These are phyloP conservation scores for Euphorbia corollata DNA, from an alignment of 441 rosid genomes.

Conservation along the genomic window DNA sequence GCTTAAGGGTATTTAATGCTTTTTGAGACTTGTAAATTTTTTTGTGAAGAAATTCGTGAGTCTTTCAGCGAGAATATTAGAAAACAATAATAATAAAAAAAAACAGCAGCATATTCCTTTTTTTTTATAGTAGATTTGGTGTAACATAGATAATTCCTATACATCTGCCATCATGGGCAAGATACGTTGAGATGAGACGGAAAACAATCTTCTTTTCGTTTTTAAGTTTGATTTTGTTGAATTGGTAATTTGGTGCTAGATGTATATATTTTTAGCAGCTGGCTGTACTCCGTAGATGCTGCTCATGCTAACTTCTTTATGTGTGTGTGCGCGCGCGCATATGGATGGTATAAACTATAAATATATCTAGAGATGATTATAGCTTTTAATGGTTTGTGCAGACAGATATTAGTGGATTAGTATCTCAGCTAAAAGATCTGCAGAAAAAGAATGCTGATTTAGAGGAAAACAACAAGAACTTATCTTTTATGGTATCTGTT, in stretches of 20 bases:
- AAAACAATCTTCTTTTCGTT: background rate
- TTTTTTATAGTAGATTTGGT: background rate
- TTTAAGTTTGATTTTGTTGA: background rate
- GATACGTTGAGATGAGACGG: background rate
- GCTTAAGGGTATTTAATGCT: background rate
- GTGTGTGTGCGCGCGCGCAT: background rate
- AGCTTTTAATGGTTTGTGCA: constrained; percentile 26
- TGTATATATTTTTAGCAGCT: too few relatives aligned
- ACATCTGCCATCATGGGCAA: background rate
- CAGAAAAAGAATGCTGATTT: constrained; percentile 63
- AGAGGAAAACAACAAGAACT: constrained; percentile 54
- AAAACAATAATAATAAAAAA: background rate
- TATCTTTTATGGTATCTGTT: constrained; percentile 46
- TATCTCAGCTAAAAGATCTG: constrained; percentile 69
- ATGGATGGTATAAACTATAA: background rate
- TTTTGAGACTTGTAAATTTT: background rate
- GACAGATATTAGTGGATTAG: constrained; percentile 80
- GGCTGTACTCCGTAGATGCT: too few relatives aligned
- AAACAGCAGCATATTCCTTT: background rate
- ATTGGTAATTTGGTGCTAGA: background rate
- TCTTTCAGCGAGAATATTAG: background rate
- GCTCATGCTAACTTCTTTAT: background rate
- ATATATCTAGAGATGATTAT: constrained; percentile 8
- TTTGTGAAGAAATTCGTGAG: background rate
- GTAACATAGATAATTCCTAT: background rate